A percentile compares a stretch with the other conserved stretches of the same genome.
Conservation (phyloP, 1,284 basidiomycete species). For the Agroathelia rolfsii region DNA sequence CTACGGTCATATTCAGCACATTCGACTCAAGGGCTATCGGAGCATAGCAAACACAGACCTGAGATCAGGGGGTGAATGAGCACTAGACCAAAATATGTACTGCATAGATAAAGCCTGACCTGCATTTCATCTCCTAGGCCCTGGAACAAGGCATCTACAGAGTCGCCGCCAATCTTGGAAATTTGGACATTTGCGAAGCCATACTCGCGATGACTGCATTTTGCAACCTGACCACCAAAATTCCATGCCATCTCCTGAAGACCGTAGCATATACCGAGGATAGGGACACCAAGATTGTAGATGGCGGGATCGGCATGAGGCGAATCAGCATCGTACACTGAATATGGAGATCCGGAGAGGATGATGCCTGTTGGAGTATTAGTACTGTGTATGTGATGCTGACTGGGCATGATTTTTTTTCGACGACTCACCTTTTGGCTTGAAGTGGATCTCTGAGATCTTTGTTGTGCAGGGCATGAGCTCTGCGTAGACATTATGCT, state of each 20-base stretch:
- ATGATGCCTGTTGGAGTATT: constrained; percentile 98
- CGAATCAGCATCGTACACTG: constrained; percentile 89
- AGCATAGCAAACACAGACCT: constrained; percentile 1
- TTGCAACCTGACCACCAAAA: constrained; percentile 79
- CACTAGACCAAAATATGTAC: constrained; percentile 3
- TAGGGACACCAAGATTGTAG: constrained; percentile 85
- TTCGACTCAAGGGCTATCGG: too few relatives aligned
- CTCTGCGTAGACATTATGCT: constrained; percentile 97
- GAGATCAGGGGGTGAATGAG: background rate
- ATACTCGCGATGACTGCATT: constrained; percentile 91
- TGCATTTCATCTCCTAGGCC: constrained; percentile 78
- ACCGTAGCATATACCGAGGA: constrained; percentile 97
- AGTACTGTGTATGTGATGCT: too few relatives aligned
- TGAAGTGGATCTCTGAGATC: constrained; percentile 85
- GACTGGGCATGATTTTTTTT: background rate
- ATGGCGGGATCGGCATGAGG: constrained; percentile 95
- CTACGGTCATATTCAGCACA: constrained; percentile 27
- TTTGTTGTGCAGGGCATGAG: constrained; percentile 95
- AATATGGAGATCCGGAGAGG: constrained; percentile 96
- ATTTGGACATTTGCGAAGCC: constrained; percentile 83
- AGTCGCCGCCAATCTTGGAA: constrained; percentile 49
- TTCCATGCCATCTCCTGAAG: constrained; percentile 95
- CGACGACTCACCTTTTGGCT: constrained; percentile 72
- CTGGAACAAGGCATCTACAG: constrained; percentile 76
- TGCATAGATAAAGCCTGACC: constrained; percentile 31